A percentile compares a stretch with the other conserved stretches of the same genome.
Evolutionary conservation across 805 yeast species (phyloP).

Genomic region (Lachancea fermentati): DNA sequence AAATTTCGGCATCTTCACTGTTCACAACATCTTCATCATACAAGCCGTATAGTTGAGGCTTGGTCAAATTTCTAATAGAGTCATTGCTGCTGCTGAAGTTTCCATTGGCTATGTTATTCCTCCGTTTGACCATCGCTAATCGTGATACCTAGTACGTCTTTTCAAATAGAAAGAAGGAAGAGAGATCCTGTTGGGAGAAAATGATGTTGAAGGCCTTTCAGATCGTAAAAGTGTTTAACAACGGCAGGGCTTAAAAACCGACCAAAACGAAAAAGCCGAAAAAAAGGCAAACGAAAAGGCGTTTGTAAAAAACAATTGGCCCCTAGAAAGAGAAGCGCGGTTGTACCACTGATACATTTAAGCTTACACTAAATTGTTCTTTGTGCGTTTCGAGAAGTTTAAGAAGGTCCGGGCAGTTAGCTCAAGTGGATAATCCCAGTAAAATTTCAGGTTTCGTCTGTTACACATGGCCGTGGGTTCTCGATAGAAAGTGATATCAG

Average conservation of each 20-base stretch:
- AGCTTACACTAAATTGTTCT: too few species aligned
- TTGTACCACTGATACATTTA: too few species aligned
- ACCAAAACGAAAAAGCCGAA: not conserved
- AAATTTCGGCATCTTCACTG: slow-evolving; percentile 28
- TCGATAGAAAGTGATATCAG: too few species aligned
- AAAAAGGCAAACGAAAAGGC: not conserved
- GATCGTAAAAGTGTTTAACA: not conserved
- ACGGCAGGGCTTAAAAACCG: not conserved
- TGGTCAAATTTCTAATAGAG: slow-evolving; percentile 44
- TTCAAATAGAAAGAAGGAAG: not conserved
- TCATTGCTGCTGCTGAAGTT: slow-evolving; percentile 16
- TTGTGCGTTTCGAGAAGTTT: too few species aligned
- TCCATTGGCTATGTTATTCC: slow-evolving; percentile 1
- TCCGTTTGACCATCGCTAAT: slow-evolving; percentile 9
- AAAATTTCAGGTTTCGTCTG: too few species aligned
- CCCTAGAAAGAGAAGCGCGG: too few species aligned
- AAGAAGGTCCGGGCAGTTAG: too few species aligned
- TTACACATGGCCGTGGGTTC: not conserved
- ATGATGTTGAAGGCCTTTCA: not conserved
- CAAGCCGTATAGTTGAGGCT: slow-evolving; percentile 46
- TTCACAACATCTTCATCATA: slow-evolving; percentile 39
- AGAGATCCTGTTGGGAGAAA: not conserved
- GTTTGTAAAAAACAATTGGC: not conserved
- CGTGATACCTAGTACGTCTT: not conserved
- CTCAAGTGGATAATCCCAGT: too few species aligned